phyloP scores from a whole-genome alignment of 2,329 filamentous ascomycete genomes.

The Aspergillus glaucus region DNA sequence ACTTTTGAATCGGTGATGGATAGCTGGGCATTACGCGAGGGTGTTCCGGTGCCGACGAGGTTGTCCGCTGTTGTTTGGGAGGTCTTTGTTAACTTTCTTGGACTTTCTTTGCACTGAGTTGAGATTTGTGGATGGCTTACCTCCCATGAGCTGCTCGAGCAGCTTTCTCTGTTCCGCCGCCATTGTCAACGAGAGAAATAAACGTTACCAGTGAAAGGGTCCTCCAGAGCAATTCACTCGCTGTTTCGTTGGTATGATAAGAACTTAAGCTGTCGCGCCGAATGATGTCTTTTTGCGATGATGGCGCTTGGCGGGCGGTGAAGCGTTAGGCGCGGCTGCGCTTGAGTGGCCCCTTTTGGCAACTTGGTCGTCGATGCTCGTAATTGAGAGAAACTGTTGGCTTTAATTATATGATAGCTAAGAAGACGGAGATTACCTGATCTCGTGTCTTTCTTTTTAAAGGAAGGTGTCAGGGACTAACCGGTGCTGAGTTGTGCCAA shows the following conservation, averaged over 20 bases:
- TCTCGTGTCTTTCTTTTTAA: background rate
- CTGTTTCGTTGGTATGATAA: background rate
- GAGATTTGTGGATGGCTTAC: slow-evolving; percentile 19
- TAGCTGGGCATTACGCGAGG: slow-evolving; percentile 71
- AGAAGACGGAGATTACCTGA: background rate
- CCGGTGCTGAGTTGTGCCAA: no score
- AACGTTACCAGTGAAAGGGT: background rate
- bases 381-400: background rate
- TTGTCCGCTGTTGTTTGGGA: slow-evolving; percentile 41
- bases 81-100: slow-evolving; percentile 21
- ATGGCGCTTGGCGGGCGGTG: slow-evolving; percentile 8
- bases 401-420: no score
- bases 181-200: slow-evolving; percentile 48
- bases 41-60: slow-evolving; percentile 72
- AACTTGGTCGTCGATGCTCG: background rate
- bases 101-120: background rate
- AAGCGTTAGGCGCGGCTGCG: slow-evolving; percentile 24
- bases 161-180: slow-evolving; percentile 97
- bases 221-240: background rate
- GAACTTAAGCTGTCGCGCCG: background rate
- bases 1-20: slow-evolving; percentile 87
- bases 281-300: slow-evolving; percentile 4
- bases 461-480: no score
- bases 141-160: slow-evolving; percentile 82
- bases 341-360: slow-evolving; percentile 10